A percentile compares a stretch with the other conserved stretches of the same genome.
Conservation (phyloP, 345 rosid species). For the Arabis alpina region DNA sequence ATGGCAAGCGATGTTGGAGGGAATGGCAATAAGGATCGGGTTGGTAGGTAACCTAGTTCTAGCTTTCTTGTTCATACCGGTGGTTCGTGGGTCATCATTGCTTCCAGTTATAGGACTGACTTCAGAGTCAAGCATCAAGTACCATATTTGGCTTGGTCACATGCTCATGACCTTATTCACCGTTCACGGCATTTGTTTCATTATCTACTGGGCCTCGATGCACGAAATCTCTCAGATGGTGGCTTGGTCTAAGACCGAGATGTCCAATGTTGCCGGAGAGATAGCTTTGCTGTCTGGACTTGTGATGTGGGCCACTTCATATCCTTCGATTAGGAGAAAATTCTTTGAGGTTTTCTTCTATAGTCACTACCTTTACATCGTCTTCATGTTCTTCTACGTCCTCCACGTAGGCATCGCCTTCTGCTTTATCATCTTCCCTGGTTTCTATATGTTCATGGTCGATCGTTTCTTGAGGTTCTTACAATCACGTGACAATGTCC, state of each 20-base stretch:
- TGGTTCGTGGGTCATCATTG: conserved; percentile 78
- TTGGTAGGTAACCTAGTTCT: conserved; percentile 62
- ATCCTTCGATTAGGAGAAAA: conserved; percentile 54
- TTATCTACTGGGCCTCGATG: conserved; percentile 51
- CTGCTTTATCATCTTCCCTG: conserved; percentile 63
- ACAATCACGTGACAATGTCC: conserved; percentile 58
- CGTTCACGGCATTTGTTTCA: conserved; percentile 61
- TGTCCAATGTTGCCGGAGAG: conserved; percentile 77
- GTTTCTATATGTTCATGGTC: conserved; percentile 74
- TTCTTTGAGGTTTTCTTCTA: conserved; percentile 81
- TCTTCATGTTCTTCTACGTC: conserved; percentile 65
- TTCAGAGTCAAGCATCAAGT: conserved; percentile 82
- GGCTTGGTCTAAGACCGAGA: conserved; percentile 49
- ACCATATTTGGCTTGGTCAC: conserved; percentile 89
- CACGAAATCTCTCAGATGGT: conserved; percentile 50
- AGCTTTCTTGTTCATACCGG: conserved; percentile 74
- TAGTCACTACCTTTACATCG: conserved; percentile 67
- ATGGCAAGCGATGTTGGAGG: conserved; percentile 57
- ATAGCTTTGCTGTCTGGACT: conserved; percentile 63
- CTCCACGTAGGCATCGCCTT: conserved; percentile 65
- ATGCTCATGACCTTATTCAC: conserved; percentile 63
- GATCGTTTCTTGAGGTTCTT: conserved; percentile 77
- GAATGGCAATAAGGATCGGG: conserved; percentile 49
- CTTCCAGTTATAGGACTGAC: conserved; percentile 69
- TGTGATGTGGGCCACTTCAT: conserved; percentile 69